Evolutionary conservation across 192 early-diverging fungal genomes (phyloP), one percentile per base, ranked within the genome.

Genomic region (Obelidium mucronatum): DNA sequence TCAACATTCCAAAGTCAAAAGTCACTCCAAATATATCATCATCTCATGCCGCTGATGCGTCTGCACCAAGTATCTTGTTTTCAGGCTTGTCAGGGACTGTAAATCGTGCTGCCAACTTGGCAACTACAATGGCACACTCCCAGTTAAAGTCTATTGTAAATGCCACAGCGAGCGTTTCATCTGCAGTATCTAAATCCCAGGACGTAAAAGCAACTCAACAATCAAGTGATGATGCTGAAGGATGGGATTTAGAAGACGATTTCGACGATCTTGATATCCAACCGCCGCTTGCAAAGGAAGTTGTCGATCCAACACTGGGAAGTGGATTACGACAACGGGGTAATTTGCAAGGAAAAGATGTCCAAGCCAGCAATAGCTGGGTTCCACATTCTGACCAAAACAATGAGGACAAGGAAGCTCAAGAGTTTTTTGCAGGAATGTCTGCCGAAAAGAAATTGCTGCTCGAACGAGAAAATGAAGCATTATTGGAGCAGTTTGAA

Each of bases 401-500:
- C n/a, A 5, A 44, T 33, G 70, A 75, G 30, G 28, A 51, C 11
- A 37, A 69, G 8, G 81, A 81, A 26, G 82, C 82, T n/a, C 74
- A 81, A 19, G 71, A 76, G 11, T 67, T 79, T 36, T 42, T 77
- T 19, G 33, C 37, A 13, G 6, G 31, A 19, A 58, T 85, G 60
- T 55, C 75, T 15, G 54, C 52, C 19, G 52, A 76, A 34, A 71
- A 85, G 39, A 34, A 69, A 36, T 34, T 80, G 71, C 40, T 83
- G 51, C 68, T 85, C 6, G 81, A 85, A 61, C 54, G 44, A 24
- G 84, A 81, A 67, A 82, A 85, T 64, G 84, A 78, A 48, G 56
- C 24, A 36, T 52, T 85, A 26, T 40, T 81, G 52, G 74, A 55
- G 31, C 35, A 73, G 36, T 73, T 85, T 61, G 78, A 85, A 53